Percentiles rank a stretch among this genome's conserved stretches.
Evolutionary conservation across 129 eudicot genomes (phyloP).

Genomic region (Artemisia tridentata): DNA sequence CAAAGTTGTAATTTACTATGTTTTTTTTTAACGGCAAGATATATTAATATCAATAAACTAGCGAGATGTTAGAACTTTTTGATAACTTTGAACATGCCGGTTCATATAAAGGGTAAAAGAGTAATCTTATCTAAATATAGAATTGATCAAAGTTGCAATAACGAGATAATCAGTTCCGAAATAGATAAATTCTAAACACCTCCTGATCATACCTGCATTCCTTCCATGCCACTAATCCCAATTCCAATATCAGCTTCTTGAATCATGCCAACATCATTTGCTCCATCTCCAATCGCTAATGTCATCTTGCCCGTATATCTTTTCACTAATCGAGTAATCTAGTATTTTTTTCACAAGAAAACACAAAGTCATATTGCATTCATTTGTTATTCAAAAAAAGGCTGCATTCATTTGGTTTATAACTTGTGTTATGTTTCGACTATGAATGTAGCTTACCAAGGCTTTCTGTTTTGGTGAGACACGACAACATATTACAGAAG

Average conservation of each 20-base stretch:
- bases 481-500: constrained; percentile 53
- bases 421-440: neutral
- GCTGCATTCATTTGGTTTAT: neutral
- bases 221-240: constrained; percentile 64
- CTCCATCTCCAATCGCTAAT: constrained; percentile 31
- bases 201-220: constrained; percentile 47
- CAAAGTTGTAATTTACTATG: neutral
- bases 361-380: constrained; percentile 4
- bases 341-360: neutral
- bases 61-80: too few species aligned
- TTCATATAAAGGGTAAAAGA: too few species aligned
- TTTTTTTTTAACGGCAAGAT: too few species aligned
- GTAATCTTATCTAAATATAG: too few species aligned
- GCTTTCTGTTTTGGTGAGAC: constrained; percentile 58
- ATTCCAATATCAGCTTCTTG: constrained; percentile 1
- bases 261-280: too few species aligned
- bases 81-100: too few species aligned
- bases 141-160: too few species aligned
- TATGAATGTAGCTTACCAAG: constrained; percentile 28
- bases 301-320: constrained; percentile 44
- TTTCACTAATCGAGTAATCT: constrained; percentile 52
- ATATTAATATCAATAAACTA: too few species aligned
- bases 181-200: too few species aligned
- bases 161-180: too few species aligned
- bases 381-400: neutral